A percentile compares a stretch with the other conserved stretches of the same genome.
phyloP scores from a whole-genome alignment of 768 basidiomycete genomes.

The Tricholoma saponaceum region DNA sequence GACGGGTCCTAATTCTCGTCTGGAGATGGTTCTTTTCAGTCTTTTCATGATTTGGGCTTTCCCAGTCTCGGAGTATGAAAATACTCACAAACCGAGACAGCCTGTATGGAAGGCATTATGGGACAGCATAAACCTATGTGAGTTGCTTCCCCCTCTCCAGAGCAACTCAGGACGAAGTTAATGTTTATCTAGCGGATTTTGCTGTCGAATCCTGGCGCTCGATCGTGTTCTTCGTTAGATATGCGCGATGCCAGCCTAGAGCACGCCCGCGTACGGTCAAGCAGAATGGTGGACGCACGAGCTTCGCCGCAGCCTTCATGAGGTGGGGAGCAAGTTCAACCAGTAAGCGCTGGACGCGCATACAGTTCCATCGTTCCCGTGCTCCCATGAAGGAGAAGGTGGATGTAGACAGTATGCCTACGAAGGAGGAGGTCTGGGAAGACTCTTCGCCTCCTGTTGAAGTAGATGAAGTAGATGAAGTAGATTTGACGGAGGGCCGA shows the following conservation, averaged over 20 bases:
- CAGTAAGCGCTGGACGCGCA: not conserved
- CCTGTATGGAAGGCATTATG: constrained; percentile 62
- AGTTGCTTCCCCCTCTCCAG: not conserved
- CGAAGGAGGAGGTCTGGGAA: not conserved
- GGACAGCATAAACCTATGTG: constrained; percentile 44
- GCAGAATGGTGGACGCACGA: not conserved
- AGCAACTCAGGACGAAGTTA: not conserved
- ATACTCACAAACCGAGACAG: constrained; percentile 33
- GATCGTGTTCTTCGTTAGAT: constrained; percentile 41
- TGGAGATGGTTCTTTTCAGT: constrained; percentile 79
- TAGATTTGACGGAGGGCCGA: not conserved
- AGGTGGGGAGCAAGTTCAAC: not conserved
- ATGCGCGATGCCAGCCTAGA: not conserved
- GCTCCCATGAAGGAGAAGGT: not conserved
- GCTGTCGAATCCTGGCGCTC: constrained; percentile 55
- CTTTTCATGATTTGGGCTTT: constrained; percentile 80
- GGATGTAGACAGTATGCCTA: not conserved
- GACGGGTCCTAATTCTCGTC: constrained; percentile 3
- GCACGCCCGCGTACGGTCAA: not conserved
- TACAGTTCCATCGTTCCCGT: not conserved
- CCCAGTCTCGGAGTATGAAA: constrained; percentile 58
- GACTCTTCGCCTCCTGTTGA: not conserved
- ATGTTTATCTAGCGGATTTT: constrained; percentile 52
- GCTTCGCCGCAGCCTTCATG: not conserved
- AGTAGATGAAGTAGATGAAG: not conserved